phyloP scores from a whole-genome alignment of 2,329 filamentous ascomycete species.

The Cordyceps pruinosa region DNA sequence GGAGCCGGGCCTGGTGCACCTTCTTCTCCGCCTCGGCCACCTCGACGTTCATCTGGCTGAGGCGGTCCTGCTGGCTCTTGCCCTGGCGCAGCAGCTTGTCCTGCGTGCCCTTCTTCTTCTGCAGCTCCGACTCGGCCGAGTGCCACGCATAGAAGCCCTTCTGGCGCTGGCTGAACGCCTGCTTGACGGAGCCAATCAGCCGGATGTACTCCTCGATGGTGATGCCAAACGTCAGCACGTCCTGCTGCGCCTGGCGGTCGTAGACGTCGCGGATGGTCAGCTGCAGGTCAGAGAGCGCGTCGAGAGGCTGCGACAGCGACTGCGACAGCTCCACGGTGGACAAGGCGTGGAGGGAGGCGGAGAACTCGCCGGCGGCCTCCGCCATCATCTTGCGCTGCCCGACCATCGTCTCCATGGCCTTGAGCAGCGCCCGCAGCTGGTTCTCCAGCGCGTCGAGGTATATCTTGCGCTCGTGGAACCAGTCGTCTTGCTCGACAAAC shows the following conservation, averaged over 20 bases:
- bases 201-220: conserved; percentile 98
- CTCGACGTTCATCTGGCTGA: conserved; percentile 87
- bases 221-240: conserved; percentile 91
- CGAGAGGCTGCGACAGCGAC: conserved; percentile 77
- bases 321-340: conserved; percentile 90
- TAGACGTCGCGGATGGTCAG: conserved; percentile 92
- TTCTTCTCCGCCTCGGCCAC: conserved; percentile 92
- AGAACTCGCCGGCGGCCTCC: conserved; percentile 90
- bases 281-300: conserved; percentile 87
- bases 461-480: conserved; percentile 94
- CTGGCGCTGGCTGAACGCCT: conserved; percentile 84
- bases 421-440: conserved; percentile 82
- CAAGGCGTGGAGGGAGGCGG: conserved; percentile 82
- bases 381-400: conserved; percentile 86
- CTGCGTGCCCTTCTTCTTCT: conserved; percentile 81
- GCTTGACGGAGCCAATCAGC: conserved; percentile 90
- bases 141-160: conserved; percentile 97
- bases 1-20: conserved; percentile 78
- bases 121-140: conserved; percentile 77
- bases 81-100: conserved; percentile 95
- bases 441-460: conserved; percentile 92
- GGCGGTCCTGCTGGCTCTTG: conserved; percentile 88
- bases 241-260: conserved; percentile 93
- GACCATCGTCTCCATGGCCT: conserved; percentile 90
- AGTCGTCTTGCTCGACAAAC: conserved; percentile 97